phyloP scores from a whole-genome alignment of 371 early-diverging fungal genomes.

The Mucor mucedo region DNA sequence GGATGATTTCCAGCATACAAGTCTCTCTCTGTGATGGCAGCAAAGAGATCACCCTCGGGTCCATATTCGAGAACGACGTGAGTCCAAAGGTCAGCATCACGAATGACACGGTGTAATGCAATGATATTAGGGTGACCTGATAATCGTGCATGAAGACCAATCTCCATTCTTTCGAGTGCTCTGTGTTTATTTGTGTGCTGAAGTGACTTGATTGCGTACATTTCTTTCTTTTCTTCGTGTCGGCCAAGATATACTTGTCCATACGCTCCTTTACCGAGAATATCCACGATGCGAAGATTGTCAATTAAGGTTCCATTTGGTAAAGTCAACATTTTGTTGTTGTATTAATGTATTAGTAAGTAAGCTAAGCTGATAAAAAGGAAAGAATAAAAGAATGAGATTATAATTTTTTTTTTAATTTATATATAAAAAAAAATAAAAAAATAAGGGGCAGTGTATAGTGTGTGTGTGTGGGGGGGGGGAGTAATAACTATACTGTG shows the following conservation, averaged over 20 bases:
- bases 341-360: not conserved
- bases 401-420: too few relatives aligned
- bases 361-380: not conserved
- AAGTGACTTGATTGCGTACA: slow-evolving; percentile 72
- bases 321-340: slow-evolving; percentile 7
- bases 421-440: too few relatives aligned
- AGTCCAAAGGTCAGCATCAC: slow-evolving; percentile 49
- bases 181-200: slow-evolving; percentile 39
- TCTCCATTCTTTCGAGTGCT: slow-evolving; percentile 55
- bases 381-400: not conserved
- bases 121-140: slow-evolving; percentile 73
- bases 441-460: too few relatives aligned
- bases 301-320: slow-evolving; percentile 30
- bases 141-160: slow-evolving; percentile 68
- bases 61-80: slow-evolving; percentile 77
- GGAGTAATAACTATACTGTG: too few relatives aligned
- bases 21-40: slow-evolving; percentile 64
- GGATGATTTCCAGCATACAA: slow-evolving; percentile 52
- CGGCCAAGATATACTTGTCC: slow-evolving; percentile 67
- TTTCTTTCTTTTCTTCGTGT: slow-evolving; percentile 30
- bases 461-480: too few relatives aligned
- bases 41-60: slow-evolving; percentile 71
- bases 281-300: slow-evolving; percentile 42
- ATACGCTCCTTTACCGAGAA: slow-evolving; percentile 75
- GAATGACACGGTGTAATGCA: slow-evolving; percentile 68